Base-by-base conservation (phyloP, 192 early-diverging fungal genomes). In the Coemansia sp. region DNA sequence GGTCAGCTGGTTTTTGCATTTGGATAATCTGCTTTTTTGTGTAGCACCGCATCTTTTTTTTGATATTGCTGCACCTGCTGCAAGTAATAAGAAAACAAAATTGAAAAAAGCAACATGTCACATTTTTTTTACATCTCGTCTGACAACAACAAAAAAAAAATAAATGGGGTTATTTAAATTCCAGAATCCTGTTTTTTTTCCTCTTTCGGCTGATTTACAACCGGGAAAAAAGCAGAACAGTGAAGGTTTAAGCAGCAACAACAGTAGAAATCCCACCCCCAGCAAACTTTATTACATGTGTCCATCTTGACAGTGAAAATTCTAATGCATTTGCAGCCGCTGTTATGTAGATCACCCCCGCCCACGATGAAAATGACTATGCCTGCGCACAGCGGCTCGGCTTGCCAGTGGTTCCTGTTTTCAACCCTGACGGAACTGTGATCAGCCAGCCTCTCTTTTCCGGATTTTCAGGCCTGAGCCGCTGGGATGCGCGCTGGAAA, bases 281-380 rank as follows among this genome's bases (percentile, higher is more conserved):
- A 25, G 22, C 22, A 25, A 25, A 25, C 22, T 25, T 25, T 25
- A 25, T 25, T 25, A 25, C 22, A 25, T 25, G 22, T 25, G 1
- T 45, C 3, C 14, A 4, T 45, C 7, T 45, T 12, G 3, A 45
- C 42, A 45, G 12, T 5, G 42, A 45, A 12, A 54, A 29, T 22
- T 30, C 5, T 54, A 54, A 5, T 54, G 51, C 51, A 54, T 16
- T 54, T 58, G 2, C 34, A 31, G n/a, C 30, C 33, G 17, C 16
- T 7, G 6, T 32, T 14, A 4, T 64, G 63, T 87, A 91, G 87
- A 89, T 98, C 52, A 97, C 96, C 2, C 96, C 96, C 18, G 95
- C 94, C 3, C 96, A 99, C 67, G 96, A 99, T 62, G 88, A 75
- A 14, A 92, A 92, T 75, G 96, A 99, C 78, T 94, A 92, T 69